Evolutionary conservation across 1,284 basidiomycete species (phyloP).

Genomic region (Apiotrichum akiyoshidainum): DNA sequence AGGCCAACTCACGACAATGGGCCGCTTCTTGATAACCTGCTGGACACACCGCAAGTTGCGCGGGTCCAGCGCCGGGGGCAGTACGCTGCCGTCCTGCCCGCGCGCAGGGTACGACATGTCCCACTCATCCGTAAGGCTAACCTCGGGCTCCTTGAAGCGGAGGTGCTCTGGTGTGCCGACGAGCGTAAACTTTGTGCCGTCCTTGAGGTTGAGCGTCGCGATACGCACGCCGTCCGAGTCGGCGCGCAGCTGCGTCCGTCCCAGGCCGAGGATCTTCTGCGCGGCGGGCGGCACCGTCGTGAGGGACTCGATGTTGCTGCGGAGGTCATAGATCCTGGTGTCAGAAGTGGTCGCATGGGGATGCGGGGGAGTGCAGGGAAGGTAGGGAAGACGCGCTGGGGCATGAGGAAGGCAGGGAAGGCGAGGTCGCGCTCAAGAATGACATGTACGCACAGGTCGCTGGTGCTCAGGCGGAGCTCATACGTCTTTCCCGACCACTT

Average conservation of each 20-base stretch:
- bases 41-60: conserved; percentile 73
- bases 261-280: conserved; percentile 70
- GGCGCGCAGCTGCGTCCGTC: conserved; percentile 72
- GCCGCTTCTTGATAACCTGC: conserved; percentile 65
- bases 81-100: conserved; percentile 56
- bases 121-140: conserved; percentile 65
- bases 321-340: conserved; percentile 48
- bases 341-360: background rate
- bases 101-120: conserved; percentile 65
- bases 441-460: conserved; percentile 13
- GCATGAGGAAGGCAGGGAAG: too few relatives aligned
- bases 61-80: conserved; percentile 64
- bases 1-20: conserved; percentile 46
- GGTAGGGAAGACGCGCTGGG: background rate
- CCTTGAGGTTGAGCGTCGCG: conserved; percentile 52
- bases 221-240: conserved; percentile 58
- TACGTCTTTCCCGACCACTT: conserved; percentile 18
- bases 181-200: conserved; percentile 71
- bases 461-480: conserved; percentile 10
- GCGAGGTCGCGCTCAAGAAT: too few relatives aligned
- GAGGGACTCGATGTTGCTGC: conserved; percentile 58
- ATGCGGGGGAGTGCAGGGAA: background rate
- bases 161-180: conserved; percentile 77
- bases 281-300: conserved; percentile 79
- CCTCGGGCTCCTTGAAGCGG: conserved; percentile 69